phyloP scores from a whole-genome alignment of 2,329 filamentous ascomycete genomes.

The Phyllosticta paracitricarpa region DNA sequence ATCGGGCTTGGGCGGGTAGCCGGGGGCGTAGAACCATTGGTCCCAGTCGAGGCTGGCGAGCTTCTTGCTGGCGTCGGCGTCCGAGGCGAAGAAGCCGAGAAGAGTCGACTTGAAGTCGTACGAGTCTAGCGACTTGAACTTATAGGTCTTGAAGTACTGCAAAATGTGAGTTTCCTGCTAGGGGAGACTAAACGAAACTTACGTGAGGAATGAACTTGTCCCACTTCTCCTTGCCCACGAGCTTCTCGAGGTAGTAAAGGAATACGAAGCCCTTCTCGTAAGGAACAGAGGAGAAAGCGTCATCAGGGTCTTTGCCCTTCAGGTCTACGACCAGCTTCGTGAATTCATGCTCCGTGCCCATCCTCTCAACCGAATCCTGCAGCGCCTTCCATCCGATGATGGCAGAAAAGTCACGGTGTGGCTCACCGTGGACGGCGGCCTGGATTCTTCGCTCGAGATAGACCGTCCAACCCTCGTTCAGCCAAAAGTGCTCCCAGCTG shows the following conservation, averaged over 20 bases:
- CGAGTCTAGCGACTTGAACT: conserved; percentile 78
- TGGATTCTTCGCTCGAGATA: conserved; percentile 85
- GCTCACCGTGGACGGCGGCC: conserved; percentile 66
- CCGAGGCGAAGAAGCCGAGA: conserved; percentile 68
- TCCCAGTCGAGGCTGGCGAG: conserved; percentile 79
- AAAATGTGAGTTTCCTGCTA: neutral
- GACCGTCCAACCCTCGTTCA: conserved; percentile 80
- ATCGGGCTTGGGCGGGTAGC: conserved; percentile 77
- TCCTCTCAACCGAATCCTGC: conserved; percentile 67
- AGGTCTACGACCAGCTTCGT: conserved; percentile 84
- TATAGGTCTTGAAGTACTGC: conserved; percentile 74
- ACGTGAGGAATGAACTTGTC: conserved; percentile 85
- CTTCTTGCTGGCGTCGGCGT: conserved; percentile 52
- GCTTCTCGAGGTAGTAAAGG: conserved; percentile 77
- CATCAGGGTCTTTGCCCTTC: conserved; percentile 85
- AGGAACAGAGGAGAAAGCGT: conserved; percentile 83
- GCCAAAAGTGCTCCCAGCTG: conserved; percentile 69
- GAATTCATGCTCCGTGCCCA: conserved; percentile 78
- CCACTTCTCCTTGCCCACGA: conserved; percentile 78
- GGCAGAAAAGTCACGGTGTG: conserved; percentile 84
- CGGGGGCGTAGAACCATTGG: conserved; percentile 76
- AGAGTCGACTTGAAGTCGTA: conserved; percentile 90
- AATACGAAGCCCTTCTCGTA: conserved; percentile 98
- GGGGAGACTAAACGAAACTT: neutral
- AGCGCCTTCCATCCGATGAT: conserved; percentile 94